Evolutionary conservation across 192 early-diverging fungal genomes (phyloP).

Genomic region (Gaertneriomyces sp.): DNA sequence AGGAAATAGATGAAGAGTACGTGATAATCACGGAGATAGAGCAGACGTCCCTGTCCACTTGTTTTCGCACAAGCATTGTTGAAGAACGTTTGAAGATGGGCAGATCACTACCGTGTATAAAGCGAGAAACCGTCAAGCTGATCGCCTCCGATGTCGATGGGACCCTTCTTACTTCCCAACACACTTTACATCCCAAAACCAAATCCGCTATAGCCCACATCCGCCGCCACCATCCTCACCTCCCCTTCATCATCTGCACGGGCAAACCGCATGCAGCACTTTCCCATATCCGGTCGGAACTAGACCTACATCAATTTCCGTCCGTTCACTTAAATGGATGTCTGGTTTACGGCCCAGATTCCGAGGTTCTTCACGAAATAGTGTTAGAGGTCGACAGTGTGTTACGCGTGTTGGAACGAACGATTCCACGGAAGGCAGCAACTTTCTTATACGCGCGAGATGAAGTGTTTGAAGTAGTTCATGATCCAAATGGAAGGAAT

Average conservation of each 20-base stretch:
- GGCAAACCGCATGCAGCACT: slow-evolving; percentile 23
- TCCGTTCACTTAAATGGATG: slow-evolving; percentile 18
- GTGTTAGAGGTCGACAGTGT: neutral
- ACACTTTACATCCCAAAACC: slow-evolving; percentile 17
- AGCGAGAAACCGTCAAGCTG: slow-evolving; percentile 1
- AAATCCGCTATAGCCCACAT: slow-evolving; percentile 6
- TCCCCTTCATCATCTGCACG: slow-evolving; percentile 27
- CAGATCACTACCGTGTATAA: neutral
- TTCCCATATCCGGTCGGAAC: slow-evolving; percentile 11
- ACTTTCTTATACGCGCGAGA: slow-evolving; percentile 7
- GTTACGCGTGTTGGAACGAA: neutral
- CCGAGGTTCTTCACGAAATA: neutral
- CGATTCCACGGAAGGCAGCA: neutral
- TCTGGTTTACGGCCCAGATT: slow-evolving; percentile 12
- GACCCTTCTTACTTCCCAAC: slow-evolving; percentile 20
- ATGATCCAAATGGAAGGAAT: slow-evolving; percentile 5
- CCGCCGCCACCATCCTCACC: slow-evolving; percentile 9
- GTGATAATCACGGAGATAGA: too few relatives aligned
- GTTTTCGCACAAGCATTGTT: too few relatives aligned
- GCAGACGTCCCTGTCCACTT: too few relatives aligned
- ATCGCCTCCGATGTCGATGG: slow-evolving; percentile 30
- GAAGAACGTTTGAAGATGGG: too few relatives aligned
- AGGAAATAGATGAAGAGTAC: too few relatives aligned
- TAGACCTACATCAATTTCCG: slow-evolving; percentile 1
- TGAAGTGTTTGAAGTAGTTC: slow-evolving; percentile 18